These are phyloP conservation scores for Cordyceps tenuipes DNA, from an alignment of 2,329 filamentous ascomycete species.

Conservation along the genomic window DNA sequence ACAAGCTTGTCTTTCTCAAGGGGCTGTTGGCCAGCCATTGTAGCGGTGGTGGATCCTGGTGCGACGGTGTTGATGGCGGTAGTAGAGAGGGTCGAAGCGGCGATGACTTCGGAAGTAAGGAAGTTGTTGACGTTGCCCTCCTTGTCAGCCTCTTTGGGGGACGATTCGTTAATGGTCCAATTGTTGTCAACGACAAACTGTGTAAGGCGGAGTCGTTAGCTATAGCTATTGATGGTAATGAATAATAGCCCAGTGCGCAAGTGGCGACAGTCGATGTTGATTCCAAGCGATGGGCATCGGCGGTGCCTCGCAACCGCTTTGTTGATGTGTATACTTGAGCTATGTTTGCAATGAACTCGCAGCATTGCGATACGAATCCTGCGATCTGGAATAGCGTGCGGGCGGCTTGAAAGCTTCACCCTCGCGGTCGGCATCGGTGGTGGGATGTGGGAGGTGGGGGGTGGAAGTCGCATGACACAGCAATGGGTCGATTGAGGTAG, in stretches of 20 bases:
- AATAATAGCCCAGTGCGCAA: background rate
- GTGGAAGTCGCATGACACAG: background rate
- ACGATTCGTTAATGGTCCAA: slow-evolving; percentile 77
- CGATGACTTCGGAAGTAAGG: slow-evolving; percentile 65
- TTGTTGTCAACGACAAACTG: slow-evolving; percentile 93
- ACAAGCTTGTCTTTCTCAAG: slow-evolving; percentile 48
- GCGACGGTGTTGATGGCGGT: slow-evolving; percentile 55
- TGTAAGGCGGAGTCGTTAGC: slow-evolving; percentile 5
- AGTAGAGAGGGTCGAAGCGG: slow-evolving; percentile 37
- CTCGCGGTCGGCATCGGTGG: background rate
- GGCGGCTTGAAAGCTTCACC: background rate
- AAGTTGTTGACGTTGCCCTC: slow-evolving; percentile 91
- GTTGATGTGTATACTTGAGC: background rate
- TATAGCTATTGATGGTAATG: background rate
- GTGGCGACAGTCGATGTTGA: background rate
- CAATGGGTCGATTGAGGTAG: background rate
- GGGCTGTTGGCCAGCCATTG: slow-evolving; percentile 51
- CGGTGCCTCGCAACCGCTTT: background rate
- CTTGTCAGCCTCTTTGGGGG: slow-evolving; percentile 73
- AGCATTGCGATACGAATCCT: background rate
- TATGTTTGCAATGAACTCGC: background rate
- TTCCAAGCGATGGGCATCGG: background rate
- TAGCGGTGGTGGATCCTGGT: slow-evolving; percentile 63
- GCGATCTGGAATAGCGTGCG: background rate
- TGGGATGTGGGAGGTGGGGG: background rate